Percentiles rank a stretch among this genome's conserved stretches.
Conservation (phyloP, 2,329 filamentous ascomycete genomes). For the Curvularia hawaiiensis region DNA sequence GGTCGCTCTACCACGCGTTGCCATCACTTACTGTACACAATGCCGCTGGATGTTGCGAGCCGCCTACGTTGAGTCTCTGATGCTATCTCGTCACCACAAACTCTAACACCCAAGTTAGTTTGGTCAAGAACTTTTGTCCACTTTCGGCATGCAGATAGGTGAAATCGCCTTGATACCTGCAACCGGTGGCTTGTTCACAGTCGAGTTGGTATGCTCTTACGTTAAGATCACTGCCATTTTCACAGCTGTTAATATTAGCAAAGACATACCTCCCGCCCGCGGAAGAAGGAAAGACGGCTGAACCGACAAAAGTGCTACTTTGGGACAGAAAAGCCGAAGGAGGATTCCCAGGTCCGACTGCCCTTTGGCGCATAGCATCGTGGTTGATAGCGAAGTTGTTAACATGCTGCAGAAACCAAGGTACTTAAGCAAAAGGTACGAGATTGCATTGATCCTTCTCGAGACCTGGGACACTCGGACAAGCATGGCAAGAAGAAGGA, state of each 20-base stretch:
- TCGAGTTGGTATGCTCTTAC: constrained; percentile 60
- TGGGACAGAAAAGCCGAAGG: constrained; percentile 90
- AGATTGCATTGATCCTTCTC: constrained; percentile 78
- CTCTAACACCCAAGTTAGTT: constrained; percentile 60
- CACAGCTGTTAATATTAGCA: background rate
- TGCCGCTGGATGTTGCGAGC: constrained; percentile 91
- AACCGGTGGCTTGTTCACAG: constrained; percentile 82
- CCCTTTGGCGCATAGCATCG: background rate
- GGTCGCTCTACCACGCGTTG: constrained; percentile 68
- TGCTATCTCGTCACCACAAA: background rate
- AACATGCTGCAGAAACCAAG: constrained; percentile 69
- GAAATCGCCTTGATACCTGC: constrained; percentile 86
- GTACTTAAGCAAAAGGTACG: constrained; percentile 84
- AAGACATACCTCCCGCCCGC: constrained; percentile 34
- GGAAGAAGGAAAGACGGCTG: constrained; percentile 15
- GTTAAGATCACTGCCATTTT: background rate
- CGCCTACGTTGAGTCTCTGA: constrained; percentile 69
- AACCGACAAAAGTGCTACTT: constrained; percentile 61
- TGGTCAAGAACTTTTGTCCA: constrained; percentile 93
- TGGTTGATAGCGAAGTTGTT: background rate
- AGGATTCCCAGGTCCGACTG: constrained; percentile 74
- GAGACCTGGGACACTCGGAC: constrained; percentile 76
- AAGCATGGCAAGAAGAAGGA: constrained; percentile 46
- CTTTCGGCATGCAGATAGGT: constrained; percentile 81
- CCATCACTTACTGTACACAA: constrained; percentile 92